Evolutionary conservation across 1,284 basidiomycete genomes (phyloP), one percentile per base, ranked within the genome.

Genomic region (Marasmius fiardii): DNA sequence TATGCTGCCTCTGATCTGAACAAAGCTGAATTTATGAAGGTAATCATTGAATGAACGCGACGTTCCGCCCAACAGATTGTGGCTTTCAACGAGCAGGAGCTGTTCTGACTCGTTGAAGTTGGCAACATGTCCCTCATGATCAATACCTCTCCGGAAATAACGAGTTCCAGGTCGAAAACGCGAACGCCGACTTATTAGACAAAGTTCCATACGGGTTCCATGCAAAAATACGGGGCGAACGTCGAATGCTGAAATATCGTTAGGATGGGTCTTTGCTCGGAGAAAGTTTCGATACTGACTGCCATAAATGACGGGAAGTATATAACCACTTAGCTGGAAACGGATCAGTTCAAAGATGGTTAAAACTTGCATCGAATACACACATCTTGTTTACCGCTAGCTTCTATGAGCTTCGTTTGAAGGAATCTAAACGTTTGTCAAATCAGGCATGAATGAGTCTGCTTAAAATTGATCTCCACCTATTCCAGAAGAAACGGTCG

Each of bases 401-500:
- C 77, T 55, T 93, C 88, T 54, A 92, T 89, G 51, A 94, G 69
- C 60, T 83, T 81, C 21, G 81, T 78, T 57, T 93, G 90, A 52
- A 93, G 67, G 67, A 83, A 89, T 68, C 87, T 90, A 59, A 61
- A 28, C 61, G 33, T 51, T 58, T 52, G 61, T 23, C 37, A 21
- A 34, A 44, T 47, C 33, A 21, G 18, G 14, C 12, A 21, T 28
- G 31, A 53, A n/a, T 43, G 43, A 43, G 14, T 28, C 55, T 28
- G 44, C n/a, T 35, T 31, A 39, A 54, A n/a, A 20, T 52, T 53
- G 43, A 45, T 34, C 79, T 73, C 61, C 74, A 92, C 82, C 87
- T 91, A 73, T 99, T 99, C 96, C 96, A 99, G 75, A 98, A 99
- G 77, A 99, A 99, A 61, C 96, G 83, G 66, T 97, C 93, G 65